Conservation (phyloP, 2,329 filamentous ascomycete species). For the Aspergillus japonicus region DNA sequence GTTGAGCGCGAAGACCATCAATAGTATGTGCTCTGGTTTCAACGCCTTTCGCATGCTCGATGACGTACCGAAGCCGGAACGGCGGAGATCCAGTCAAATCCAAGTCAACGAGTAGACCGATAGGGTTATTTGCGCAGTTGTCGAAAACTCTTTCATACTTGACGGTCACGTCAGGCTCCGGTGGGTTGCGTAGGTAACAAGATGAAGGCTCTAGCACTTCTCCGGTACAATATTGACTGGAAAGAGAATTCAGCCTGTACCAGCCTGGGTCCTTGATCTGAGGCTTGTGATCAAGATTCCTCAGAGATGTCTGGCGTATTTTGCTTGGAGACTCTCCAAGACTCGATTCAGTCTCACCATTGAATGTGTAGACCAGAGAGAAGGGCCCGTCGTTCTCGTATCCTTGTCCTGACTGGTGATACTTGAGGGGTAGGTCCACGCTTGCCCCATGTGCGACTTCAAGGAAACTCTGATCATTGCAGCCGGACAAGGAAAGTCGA, state of each 20-base stretch:
- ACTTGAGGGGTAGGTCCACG: constrained; percentile 68
- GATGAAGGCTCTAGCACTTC: constrained; percentile 91
- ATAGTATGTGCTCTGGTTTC: constrained; percentile 58
- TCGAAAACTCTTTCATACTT: constrained; percentile 81
- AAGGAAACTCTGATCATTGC: constrained; percentile 75
- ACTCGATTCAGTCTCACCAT: constrained; percentile 71
- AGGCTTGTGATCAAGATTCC: constrained; percentile 62
- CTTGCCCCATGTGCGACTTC: constrained; percentile 75
- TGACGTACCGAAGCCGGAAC: constrained; percentile 77
- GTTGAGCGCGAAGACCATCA: constrained; percentile 73
- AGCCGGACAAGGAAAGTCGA: constrained; percentile 67
- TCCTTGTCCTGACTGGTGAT: constrained; percentile 60
- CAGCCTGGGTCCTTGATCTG: constrained; percentile 74
- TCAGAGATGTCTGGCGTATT: constrained; percentile 56
- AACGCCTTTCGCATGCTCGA: constrained; percentile 60
- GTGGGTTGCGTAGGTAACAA: constrained; percentile 87
- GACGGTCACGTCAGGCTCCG: constrained; percentile 76
- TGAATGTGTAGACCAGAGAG: constrained; percentile 78
- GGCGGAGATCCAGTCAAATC: constrained; percentile 91
- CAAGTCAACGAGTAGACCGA: constrained; percentile 83
- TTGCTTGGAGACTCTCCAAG: constrained; percentile 59
- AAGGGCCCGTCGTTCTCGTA: constrained; percentile 64
- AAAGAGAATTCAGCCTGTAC: constrained; percentile 78
- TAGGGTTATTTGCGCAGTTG: constrained; percentile 90
- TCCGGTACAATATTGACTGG: constrained; percentile 77